Evolutionary conservation across 495 filamentous ascomycete species (phyloP).

Genomic region (Xylaria venustula): DNA sequence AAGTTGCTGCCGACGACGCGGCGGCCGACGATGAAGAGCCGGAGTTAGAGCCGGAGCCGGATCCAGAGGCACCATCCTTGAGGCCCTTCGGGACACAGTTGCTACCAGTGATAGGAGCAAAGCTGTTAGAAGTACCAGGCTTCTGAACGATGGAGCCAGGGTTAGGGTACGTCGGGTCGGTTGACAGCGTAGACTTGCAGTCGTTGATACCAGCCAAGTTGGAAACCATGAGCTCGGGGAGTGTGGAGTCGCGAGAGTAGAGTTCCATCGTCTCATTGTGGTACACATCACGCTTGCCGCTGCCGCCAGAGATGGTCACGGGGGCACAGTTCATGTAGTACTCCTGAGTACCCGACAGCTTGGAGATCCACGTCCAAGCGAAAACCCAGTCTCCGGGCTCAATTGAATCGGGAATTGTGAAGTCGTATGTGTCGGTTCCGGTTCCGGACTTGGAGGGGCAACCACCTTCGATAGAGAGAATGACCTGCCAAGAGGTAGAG

Average conservation of each 20-base stretch:
- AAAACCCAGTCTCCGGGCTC: slow-evolving; percentile 61
- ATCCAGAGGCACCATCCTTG: slow-evolving; percentile 16
- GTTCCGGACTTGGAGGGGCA: slow-evolving; percentile 59
- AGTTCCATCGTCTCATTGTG: slow-evolving; percentile 26
- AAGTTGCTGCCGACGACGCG: neutral
- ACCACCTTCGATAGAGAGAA: slow-evolving; percentile 78
- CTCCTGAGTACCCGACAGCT: slow-evolving; percentile 56
- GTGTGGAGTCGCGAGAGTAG: slow-evolving; percentile 35
- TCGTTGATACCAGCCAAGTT: slow-evolving; percentile 55
- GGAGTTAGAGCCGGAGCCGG: slow-evolving; percentile 10
- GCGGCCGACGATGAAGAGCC: neutral
- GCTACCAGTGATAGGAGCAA: slow-evolving; percentile 15
- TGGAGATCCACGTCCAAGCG: slow-evolving; percentile 87
- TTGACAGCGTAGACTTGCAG: slow-evolving; percentile 49
- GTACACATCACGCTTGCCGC: slow-evolving; percentile 29
- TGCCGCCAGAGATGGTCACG: slow-evolving; percentile 56
- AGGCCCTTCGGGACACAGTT: slow-evolving; percentile 26
- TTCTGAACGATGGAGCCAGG: slow-evolving; percentile 54
- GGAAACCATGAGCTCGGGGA: slow-evolving; percentile 75
- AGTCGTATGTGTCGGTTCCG: slow-evolving; percentile 52
- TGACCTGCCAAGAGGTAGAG: slow-evolving; percentile 68
- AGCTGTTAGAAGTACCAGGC: slow-evolving; percentile 22
- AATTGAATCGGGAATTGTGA: slow-evolving; percentile 57
- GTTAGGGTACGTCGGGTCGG: slow-evolving; percentile 53
- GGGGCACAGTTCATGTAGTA: slow-evolving; percentile 92